Evolutionary conservation across 495 filamentous ascomycete genomes (phyloP).

Genomic region (Penicillium waksmanii): DNA sequence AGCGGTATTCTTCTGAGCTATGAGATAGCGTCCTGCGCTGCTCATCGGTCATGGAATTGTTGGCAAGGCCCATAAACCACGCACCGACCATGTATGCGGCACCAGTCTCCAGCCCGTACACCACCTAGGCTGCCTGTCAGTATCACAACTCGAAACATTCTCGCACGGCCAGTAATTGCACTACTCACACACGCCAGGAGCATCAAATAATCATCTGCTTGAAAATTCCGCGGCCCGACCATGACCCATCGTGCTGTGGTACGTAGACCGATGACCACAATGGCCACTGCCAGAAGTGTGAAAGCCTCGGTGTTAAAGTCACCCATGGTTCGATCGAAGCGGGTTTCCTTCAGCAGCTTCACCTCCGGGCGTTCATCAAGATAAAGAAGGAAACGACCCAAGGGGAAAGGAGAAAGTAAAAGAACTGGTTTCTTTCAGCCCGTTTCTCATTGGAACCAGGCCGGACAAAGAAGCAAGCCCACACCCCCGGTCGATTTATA

Average conservation of each 20-base stretch:
- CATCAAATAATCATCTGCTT: constrained; percentile 65
- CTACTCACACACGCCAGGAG: constrained; percentile 54
- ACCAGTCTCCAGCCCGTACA: constrained; percentile 46
- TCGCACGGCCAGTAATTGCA: neutral
- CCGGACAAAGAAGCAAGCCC: constrained; percentile 29
- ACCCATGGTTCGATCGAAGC: constrained; percentile 22
- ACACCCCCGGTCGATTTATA: constrained; percentile 25
- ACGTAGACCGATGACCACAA: constrained; percentile 53
- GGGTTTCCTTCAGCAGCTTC: neutral
- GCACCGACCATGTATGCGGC: constrained; percentile 52
- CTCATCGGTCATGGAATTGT: constrained; percentile 57
- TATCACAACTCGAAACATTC: constrained; percentile 3
- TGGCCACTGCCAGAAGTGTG: constrained; percentile 51
- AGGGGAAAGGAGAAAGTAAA: constrained; percentile 5
- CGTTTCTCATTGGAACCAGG: constrained; percentile 32
- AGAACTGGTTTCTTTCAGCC: constrained; percentile 11
- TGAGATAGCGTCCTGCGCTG: constrained; percentile 47
- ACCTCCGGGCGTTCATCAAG: constrained; percentile 18
- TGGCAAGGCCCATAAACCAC: constrained; percentile 54
- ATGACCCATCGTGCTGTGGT: constrained; percentile 52
- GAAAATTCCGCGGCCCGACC: constrained; percentile 54
- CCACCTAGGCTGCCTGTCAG: constrained; percentile 31
- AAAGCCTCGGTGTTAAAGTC: constrained; percentile 57
- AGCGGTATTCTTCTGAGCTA: constrained; percentile 46
- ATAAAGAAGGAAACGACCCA: constrained; percentile 26